These are phyloP conservation scores for Crepidotus variabilis DNA, from an alignment of 768 basidiomycete species.

Conservation along the genomic window DNA sequence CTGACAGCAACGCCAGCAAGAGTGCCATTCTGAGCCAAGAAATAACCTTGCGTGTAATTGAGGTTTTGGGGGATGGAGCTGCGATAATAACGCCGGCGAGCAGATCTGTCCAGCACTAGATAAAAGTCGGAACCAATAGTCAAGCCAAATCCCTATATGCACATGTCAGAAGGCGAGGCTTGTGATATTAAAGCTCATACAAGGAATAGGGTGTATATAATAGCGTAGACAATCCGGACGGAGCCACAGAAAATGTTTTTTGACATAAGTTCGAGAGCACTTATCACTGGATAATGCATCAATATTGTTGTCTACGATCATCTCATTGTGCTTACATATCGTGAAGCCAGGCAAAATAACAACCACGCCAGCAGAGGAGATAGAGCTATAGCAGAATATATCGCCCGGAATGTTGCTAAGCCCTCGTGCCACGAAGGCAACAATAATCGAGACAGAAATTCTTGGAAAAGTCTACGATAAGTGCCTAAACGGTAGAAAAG, in stretches of 20 bases:
- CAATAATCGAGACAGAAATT: constrained; percentile 80
- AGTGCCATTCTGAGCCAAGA: constrained; percentile 46
- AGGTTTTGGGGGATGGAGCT: constrained; percentile 35
- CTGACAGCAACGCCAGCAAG: constrained; percentile 27
- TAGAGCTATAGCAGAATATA: constrained; percentile 85
- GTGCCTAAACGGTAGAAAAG: neutral
- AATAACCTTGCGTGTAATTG: constrained; percentile 51
- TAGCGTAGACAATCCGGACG: constrained; percentile 80
- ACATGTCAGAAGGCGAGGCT: neutral
- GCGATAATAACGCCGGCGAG: constrained; percentile 47
- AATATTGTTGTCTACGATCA: neutral
- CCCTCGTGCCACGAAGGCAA: constrained; percentile 78
- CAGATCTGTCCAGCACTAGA: constrained; percentile 62
- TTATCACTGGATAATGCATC: constrained; percentile 49
- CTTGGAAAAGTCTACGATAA: constrained; percentile 33
- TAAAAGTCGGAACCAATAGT: constrained; percentile 83
- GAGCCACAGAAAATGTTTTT: constrained; percentile 79
- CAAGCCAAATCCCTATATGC: constrained; percentile 69
- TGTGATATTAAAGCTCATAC: constrained; percentile 26
- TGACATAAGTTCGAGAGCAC: constrained; percentile 77
- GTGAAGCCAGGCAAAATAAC: constrained; percentile 88
- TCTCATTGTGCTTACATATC: constrained; percentile 48
- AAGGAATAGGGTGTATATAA: constrained; percentile 81
- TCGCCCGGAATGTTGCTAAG: constrained; percentile 72
- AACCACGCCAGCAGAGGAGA: constrained; percentile 89